Base-by-base conservation (phyloP, 768 basidiomycete species). In the Rhodosporidiobolus sp. region DNA sequence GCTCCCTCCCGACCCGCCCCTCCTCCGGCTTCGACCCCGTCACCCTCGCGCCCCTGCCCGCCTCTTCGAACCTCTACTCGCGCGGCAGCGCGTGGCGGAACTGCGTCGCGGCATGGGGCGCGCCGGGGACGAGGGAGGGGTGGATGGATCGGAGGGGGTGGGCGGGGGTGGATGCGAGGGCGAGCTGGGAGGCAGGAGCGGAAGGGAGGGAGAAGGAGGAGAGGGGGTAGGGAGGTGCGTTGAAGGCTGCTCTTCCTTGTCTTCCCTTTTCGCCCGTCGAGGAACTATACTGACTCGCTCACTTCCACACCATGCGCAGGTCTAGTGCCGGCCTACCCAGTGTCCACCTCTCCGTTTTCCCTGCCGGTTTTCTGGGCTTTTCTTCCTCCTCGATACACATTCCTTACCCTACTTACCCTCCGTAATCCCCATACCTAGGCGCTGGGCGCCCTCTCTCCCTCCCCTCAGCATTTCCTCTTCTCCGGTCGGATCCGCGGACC, bases 1-100 rank as follows among this genome's bases (percentile, higher is more conserved):
- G 72, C 58, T 63, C 67, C 20, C 43, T 50, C 28, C 30, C 63
- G 14, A 26, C 38, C 10, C 62, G 67, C 48, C 43, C 57, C 28
- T 38, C 52, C 26, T 49, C 19, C n/a, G n/a, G n/a, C 48, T 49
- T 49, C 48, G 8, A 7, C 24, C 24, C 48, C 48, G 8, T 17
- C 48, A 49, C 55, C 14, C 55, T 56, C 32, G 34, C 32, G 19
- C 34, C 34, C 22, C 32, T 34, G 32, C 55, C 55, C 20, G 9
- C 34, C 34, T 1, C 20, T 1, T 2, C 53, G 19, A 58, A 63
- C 54, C 52, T 53, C 12, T 72, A 35, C 26, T n/a, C 59, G 24
- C 45, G 34, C 34, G 34, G 43, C 6, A 8, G 26, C 4, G n/a
- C 17, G 0, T 30, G 26, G 30, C 19, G n/a, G 45, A 71, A 71